These are phyloP conservation scores for Pyricularia pennisetigena DNA, from an alignment of 2,329 filamentous ascomycete genomes.

Conservation along the genomic window DNA sequence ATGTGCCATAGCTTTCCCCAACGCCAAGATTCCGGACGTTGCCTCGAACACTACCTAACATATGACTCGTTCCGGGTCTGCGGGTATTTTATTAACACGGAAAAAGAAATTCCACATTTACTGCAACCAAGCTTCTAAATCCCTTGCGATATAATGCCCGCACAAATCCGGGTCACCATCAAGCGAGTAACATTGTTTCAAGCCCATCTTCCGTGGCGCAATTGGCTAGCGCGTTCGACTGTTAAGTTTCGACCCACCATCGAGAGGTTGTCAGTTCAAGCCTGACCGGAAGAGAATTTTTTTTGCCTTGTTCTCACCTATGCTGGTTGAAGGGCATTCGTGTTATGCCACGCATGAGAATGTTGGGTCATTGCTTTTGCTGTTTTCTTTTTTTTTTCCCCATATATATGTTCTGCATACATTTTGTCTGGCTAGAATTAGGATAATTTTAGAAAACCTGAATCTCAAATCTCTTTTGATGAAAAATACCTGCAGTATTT, in stretches of 20 bases:
- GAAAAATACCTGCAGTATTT: too few species aligned
- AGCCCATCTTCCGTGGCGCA: neutral
- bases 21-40: neutral
- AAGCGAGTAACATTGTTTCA: neutral
- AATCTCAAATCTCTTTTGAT: too few species aligned
- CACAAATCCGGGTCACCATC: neutral
- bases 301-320: neutral
- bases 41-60: neutral
- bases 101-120: neutral
- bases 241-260: neutral
- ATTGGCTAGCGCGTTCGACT: slow-evolving; percentile 2
- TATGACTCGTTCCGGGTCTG: neutral
- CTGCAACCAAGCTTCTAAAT: neutral
- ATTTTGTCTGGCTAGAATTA: too few species aligned
- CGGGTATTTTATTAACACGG: too few species aligned
- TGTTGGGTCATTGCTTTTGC: neutral
- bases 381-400: neutral
- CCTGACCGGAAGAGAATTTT: neutral
- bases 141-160: neutral
- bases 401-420: too few species aligned
- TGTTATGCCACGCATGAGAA: too few species aligned
- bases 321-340: neutral
- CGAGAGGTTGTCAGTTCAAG: slow-evolving; percentile 2
- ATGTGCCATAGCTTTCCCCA: neutral
- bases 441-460: too few species aligned